Conservation (phyloP, 2,329 filamentous ascomycete genomes). For the Stromatinia cepivora region DNA sequence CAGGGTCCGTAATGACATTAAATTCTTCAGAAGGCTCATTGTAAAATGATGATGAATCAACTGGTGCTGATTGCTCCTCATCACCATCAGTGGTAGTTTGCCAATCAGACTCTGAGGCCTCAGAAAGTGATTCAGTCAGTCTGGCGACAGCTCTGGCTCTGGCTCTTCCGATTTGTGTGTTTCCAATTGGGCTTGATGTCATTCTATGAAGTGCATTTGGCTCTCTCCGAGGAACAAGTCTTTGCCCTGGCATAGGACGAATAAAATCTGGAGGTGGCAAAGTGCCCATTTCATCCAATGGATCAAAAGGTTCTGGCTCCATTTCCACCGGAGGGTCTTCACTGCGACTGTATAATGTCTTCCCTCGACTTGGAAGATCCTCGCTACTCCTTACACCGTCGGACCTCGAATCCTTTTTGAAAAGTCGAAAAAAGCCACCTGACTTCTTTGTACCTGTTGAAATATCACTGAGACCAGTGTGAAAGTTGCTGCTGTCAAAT, state of each 20-base stretch:
- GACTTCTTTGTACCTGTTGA: slow-evolving; percentile 7
- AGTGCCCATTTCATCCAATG: not conserved
- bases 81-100: slow-evolving; percentile 3
- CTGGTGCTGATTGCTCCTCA: not conserved
- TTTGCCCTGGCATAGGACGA: slow-evolving; percentile 13
- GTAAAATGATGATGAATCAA: slow-evolving; percentile 5
- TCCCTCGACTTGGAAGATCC: slow-evolving; percentile 1
- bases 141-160: not conserved
- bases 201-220: not conserved
- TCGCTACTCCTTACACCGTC: not conserved
- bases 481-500: slow-evolving; percentile 9
- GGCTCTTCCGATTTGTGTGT: slow-evolving; percentile 11
- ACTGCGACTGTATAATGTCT: not conserved
- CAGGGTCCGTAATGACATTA: not conserved
- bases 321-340: not conserved
- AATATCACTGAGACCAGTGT: not conserved
- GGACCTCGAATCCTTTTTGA: slow-evolving; percentile 1
- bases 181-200: not conserved
- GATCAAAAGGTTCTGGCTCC: not conserved
- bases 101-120: slow-evolving; percentile 11
- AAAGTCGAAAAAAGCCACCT: slow-evolving; percentile 7
- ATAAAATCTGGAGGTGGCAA: slow-evolving; percentile 17
- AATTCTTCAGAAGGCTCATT: slow-evolving; percentile 1
- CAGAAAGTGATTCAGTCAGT: slow-evolving; percentile 6
- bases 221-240: slow-evolving; percentile 11